Evolutionary conservation across 202 grass and related monocot species (phyloP).

Genomic region (Hordeum pubiflorum): DNA sequence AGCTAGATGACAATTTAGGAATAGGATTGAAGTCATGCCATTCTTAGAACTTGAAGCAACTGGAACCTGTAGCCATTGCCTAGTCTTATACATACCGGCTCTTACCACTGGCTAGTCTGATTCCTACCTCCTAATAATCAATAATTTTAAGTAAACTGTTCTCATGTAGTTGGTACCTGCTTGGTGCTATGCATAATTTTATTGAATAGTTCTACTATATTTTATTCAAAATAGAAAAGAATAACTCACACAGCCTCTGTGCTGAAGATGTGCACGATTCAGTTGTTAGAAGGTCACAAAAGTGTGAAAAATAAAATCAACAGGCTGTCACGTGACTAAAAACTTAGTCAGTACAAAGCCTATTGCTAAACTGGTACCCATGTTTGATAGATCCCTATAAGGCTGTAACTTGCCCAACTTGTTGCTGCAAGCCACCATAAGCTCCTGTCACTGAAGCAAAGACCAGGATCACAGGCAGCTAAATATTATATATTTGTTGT

Average conservation of each 20-base stretch:
- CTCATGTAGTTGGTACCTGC: not conserved
- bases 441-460: not conserved
- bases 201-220: not conserved
- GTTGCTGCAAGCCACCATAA: not conserved
- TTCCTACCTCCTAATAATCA: not conserved
- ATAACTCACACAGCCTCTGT: not conserved
- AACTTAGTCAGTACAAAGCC: not conserved
- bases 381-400: not conserved
- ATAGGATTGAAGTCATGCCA: not conserved
- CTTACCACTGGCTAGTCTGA: not conserved
- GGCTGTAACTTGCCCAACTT: not conserved
- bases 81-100: not conserved
- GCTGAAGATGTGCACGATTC: not conserved
- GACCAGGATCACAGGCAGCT: not conserved
- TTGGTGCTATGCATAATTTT: constrained; percentile 1
- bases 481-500: not conserved
- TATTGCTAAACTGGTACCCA: not conserved
- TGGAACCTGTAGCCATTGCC: not conserved
- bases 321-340: not conserved
- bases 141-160: not conserved
- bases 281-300: not conserved
- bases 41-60: not conserved
- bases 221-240: not conserved
- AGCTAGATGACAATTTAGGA: not conserved
- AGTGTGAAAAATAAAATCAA: not conserved